Evolutionary conservation across 1,284 basidiomycete genomes (phyloP).

Genomic region (Puccinia polysora): DNA sequence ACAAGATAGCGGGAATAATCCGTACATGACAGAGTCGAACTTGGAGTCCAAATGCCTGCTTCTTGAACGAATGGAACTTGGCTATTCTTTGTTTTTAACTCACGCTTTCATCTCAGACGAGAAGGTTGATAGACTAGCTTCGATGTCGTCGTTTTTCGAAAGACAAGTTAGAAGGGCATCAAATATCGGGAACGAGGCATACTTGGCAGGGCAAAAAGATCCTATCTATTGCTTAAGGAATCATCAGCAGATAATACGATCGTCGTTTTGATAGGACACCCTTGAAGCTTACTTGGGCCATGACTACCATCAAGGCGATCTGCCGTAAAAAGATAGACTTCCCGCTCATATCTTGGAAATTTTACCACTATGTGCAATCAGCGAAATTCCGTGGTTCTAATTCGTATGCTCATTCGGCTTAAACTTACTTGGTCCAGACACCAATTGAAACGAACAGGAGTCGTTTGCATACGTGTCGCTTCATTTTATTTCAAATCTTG

Average conservation of each 20-base stretch:
- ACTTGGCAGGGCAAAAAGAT: constrained; percentile 42
- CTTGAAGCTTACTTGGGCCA: constrained; percentile 45
- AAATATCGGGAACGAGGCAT: constrained; percentile 36
- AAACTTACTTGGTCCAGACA: constrained; percentile 39
- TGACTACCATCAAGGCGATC: constrained; percentile 49
- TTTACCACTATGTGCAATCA: background rate
- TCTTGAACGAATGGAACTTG: background rate
- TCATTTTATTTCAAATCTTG: background rate
- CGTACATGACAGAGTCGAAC: too few species aligned
- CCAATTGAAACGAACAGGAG: constrained; percentile 68
- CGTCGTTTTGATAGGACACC: background rate
- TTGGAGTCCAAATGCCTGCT: too few species aligned
- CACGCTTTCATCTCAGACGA: constrained; percentile 79
- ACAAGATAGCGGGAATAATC: too few species aligned
- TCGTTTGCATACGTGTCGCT: constrained; percentile 74
- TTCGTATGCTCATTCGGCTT: too few species aligned
- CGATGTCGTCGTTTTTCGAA: constrained; percentile 56
- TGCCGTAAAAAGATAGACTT: constrained; percentile 51
- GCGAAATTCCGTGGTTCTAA: too few species aligned
- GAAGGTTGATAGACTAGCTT: constrained; percentile 83
- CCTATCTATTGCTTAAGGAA: constrained; percentile 12
- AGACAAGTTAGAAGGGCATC: constrained; percentile 40
- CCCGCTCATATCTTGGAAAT: constrained; percentile 49
- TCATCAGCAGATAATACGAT: background rate
- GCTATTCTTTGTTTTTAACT: background rate